Base-by-base conservation (phyloP, 2,329 filamentous ascomycete genomes). In the Torrubiellomyces zombiae region DNA sequence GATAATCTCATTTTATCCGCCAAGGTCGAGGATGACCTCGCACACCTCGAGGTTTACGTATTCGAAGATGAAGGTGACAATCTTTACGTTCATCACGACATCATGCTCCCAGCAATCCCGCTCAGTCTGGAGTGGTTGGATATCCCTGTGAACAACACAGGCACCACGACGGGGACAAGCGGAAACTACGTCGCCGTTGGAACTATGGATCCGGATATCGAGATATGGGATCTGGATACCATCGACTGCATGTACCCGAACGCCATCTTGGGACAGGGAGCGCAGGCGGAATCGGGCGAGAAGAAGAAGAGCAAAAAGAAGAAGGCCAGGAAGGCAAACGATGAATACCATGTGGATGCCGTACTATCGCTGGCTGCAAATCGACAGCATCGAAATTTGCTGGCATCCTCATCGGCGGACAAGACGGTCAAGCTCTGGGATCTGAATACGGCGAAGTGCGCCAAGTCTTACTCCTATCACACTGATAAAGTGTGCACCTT, bases 371-470 rank as follows among this genome's bases (percentile, higher is more conserved):
- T 98, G 21, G 78, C 89, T 3, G 82, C 83, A 24, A 98, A 98
- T 59, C 67, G 85, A 42, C 75, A 85, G 44, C 86, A 98, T 56
- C 75, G 85, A 35, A 95, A 95, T 49, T 66, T 98, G 29, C 69
- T 98, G 22, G 89, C 89, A 9, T 95, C 86, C 1, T 82, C 80
- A 2, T 98, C 89, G 1, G 89, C 89, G 12, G 89, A 98, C 58
- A 83, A 85, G 57, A 98, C 89, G 3, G 75, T 95, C 44, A 98
- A 98, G 60, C 67, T 98, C 12, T 98, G 89, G 89, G 89, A 98
- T 48, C 60, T 98, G 33, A 80, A 83, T 57, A 94, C 82, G 3
- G 68, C 79, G 32, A 83, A 75, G 51, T 93, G 83, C 52, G 89
- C 89, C 41, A 89, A 94, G 57, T 94, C 85, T 21, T 98, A 98